These are phyloP conservation scores for Colletotrichum karsti DNA, from an alignment of 2,329 filamentous ascomycete species.

Conservation along the genomic window DNA sequence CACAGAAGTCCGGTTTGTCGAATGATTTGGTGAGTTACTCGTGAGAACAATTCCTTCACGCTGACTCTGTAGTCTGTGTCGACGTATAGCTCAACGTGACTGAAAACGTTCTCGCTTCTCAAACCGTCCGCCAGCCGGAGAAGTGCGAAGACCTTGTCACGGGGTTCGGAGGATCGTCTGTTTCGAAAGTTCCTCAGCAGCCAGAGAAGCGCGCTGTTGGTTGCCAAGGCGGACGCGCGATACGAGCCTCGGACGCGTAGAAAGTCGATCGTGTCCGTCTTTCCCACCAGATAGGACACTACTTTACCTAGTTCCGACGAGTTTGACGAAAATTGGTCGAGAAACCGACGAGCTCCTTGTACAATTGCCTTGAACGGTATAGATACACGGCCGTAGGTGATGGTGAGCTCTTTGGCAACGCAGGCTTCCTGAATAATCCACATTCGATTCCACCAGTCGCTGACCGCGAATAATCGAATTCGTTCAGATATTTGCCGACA, in stretches of 20 bases:
- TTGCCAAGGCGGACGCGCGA: not conserved
- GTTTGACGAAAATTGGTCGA: not conserved
- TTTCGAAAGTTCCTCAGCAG: slow-evolving; percentile 20
- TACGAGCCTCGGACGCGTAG: not conserved
- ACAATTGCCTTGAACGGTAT: slow-evolving; percentile 1
- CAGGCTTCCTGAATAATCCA: slow-evolving; percentile 32
- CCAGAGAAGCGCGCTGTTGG: slow-evolving; percentile 14
- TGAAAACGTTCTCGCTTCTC: not conserved
- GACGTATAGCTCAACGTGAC: not conserved
- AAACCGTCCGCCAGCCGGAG: slow-evolving; percentile 9
- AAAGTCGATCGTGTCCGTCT: slow-evolving; percentile 5
- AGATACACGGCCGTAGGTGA: slow-evolving; percentile 12
- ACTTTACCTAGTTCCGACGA: slow-evolving; percentile 7
- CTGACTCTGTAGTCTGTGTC: not conserved
- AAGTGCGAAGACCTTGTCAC: slow-evolving; percentile 30
- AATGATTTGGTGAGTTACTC: not conserved
- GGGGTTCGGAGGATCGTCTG: slow-evolving; percentile 23
- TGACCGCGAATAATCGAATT: not conserved
- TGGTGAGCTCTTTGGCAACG: slow-evolving; percentile 4
- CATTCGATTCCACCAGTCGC: slow-evolving; percentile 28
- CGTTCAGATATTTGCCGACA: not conserved
- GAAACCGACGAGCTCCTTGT: not conserved
- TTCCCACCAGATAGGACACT: not conserved
- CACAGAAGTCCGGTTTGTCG: not conserved
- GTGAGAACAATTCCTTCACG: not conserved